Percentiles rank a stretch among this genome's conserved stretches.
These are phyloP conservation scores for Ophiocordyceps australis DNA, from an alignment of 2,329 filamentous ascomycete species.

Conservation along the genomic window DNA sequence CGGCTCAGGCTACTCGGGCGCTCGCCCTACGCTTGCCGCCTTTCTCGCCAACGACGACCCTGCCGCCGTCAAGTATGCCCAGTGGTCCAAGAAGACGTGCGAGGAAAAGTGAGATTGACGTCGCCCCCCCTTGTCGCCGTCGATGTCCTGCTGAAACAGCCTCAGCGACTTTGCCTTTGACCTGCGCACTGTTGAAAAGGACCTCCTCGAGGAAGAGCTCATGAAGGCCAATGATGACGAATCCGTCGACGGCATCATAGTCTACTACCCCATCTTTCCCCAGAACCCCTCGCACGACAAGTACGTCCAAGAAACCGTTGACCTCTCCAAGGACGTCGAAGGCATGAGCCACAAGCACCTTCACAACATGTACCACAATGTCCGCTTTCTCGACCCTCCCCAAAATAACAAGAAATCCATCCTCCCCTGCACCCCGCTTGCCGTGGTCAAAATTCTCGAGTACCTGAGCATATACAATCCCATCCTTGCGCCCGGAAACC, in stretches of 20 bases:
- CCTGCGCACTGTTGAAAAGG: constrained; percentile 67
- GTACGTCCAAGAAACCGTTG: constrained; percentile 89
- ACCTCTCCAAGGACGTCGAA: constrained; percentile 84
- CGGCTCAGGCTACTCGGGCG: constrained; percentile 26
- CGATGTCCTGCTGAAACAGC: neutral
- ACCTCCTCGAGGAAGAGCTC: constrained; percentile 78
- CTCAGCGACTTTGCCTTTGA: constrained; percentile 75
- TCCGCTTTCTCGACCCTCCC: constrained; percentile 76
- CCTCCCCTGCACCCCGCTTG: constrained; percentile 86
- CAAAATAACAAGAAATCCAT: constrained; percentile 72
- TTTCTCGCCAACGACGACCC: constrained; percentile 88
- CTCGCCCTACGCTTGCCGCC: constrained; percentile 63
- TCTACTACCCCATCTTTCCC: constrained; percentile 94
- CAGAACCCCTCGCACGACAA: constrained; percentile 70
- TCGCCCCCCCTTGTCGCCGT: neutral
- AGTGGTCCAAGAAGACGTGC: constrained; percentile 95
- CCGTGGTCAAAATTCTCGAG: constrained; percentile 93
- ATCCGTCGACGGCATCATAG: constrained; percentile 72
- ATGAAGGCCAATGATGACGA: constrained; percentile 67
- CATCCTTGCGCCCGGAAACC: constrained; percentile 80
- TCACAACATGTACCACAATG: constrained; percentile 99
- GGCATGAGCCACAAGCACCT: constrained; percentile 86
- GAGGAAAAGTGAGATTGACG: constrained; percentile 66
- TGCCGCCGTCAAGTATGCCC: constrained; percentile 80
- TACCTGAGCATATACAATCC: constrained; percentile 93